Evolutionary conservation across 176 grass and related monocot species (phyloP).

Genomic region (Cenchrus americanus): DNA sequence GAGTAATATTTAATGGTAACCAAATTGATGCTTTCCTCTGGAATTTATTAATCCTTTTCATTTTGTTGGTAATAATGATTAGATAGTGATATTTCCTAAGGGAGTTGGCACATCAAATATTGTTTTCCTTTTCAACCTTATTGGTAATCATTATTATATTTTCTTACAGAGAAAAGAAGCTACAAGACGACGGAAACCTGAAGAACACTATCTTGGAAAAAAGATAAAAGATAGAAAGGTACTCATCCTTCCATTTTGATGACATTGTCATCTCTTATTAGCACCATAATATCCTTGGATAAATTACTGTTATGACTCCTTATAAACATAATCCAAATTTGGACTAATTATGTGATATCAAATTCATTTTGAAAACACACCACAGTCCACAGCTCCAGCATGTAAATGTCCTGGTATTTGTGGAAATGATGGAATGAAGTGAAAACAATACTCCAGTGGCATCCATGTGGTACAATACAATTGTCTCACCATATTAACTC

Average conservation of each 20-base stretch:
- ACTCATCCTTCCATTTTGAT: constrained; percentile 11
- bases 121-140: neutral
- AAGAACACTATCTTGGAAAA: constrained; percentile 64
- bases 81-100: neutral
- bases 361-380: constrained; percentile 13
- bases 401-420: neutral
- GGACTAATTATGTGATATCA: constrained; percentile 17
- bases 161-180: constrained; percentile 79
- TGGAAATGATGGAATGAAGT: constrained; percentile 23
- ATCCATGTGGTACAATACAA: neutral
- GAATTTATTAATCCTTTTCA: neutral
- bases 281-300: neutral
- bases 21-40: neutral
- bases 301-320: constrained; percentile 11
- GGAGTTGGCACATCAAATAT: neutral
- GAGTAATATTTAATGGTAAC: constrained; percentile 4
- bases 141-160: neutral
- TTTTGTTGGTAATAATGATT: constrained; percentile 1
- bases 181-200: constrained; percentile 61
- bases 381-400: neutral
- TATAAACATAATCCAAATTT: constrained; percentile 1
- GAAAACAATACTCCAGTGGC: neutral
- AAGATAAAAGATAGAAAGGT: constrained; percentile 88
- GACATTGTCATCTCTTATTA: constrained; percentile 2
- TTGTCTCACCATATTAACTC: neutral